These are phyloP conservation scores for Penicillium sp. DNA, from an alignment of 2,329 filamentous ascomycete genomes.

Conservation along the genomic window DNA sequence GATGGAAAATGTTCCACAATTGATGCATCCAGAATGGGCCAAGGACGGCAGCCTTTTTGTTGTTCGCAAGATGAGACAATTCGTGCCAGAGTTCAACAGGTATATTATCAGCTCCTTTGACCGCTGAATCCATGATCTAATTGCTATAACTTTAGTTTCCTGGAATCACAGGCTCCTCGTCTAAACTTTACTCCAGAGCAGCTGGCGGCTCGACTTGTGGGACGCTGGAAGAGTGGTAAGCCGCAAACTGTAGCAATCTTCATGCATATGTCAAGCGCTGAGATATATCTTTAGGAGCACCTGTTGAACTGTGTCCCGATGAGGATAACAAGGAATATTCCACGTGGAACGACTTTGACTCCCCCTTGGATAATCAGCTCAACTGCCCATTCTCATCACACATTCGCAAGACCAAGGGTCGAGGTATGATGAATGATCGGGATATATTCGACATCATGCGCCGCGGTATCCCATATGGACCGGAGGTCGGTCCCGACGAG, in stretches of 20 bases:
- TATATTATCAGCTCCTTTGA: slow-evolving; percentile 8
- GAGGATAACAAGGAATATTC: slow-evolving; percentile 29
- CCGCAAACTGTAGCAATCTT: not conserved
- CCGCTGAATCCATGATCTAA: not conserved
- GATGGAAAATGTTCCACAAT: not conserved
- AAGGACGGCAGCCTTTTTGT: slow-evolving; percentile 48
- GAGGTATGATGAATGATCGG: slow-evolving; percentile 21
- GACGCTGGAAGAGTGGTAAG: slow-evolving; percentile 46
- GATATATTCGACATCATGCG: slow-evolving; percentile 41
- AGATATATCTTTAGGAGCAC: slow-evolving; percentile 29
- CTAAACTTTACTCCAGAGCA: slow-evolving; percentile 25
- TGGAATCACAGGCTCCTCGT: slow-evolving; percentile 31
- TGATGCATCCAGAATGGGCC: slow-evolving; percentile 41
- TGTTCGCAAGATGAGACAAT: slow-evolving; percentile 48
- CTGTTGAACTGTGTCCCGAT: slow-evolving; percentile 32
- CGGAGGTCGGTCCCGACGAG: slow-evolving; percentile 39
- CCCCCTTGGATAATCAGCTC: slow-evolving; percentile 31
- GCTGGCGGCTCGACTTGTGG: slow-evolving; percentile 46
- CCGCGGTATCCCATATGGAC: slow-evolving; percentile 49
- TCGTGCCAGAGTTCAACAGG: slow-evolving; percentile 47
- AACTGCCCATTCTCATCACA: slow-evolving; percentile 52
- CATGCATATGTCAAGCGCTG: not conserved
- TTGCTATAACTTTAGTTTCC: slow-evolving; percentile 25
- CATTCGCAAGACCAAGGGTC: slow-evolving; percentile 50
- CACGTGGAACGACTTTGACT: slow-evolving; percentile 43